Base-by-base conservation (phyloP, 768 basidiomycete genomes). In the Chlorophyllum brunneum region DNA sequence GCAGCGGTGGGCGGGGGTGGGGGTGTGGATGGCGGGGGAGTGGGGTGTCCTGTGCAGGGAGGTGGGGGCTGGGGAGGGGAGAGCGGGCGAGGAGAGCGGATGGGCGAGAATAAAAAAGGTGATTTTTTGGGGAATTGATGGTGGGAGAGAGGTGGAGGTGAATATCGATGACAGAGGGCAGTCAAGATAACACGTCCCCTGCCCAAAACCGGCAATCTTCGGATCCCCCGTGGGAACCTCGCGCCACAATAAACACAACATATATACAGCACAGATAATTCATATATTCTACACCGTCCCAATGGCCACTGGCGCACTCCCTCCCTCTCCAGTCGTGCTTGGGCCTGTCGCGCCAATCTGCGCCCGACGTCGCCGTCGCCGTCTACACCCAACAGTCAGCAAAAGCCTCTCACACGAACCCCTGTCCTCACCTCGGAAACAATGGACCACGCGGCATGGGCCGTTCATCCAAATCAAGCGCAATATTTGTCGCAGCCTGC, bases 391-490 rank as follows among this genome's bases (percentile, higher is more conserved):
- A 46, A 49, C 9, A 27, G 16, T 6, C 48, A 4, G 4, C 20
- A 26, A 22, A 11, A 51, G 20, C 24, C 44, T 59, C 60, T 45
- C 62, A 27, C n/a, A 41, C 37, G 9, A 29, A 43, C 45, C 10
- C 30, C 23, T 6, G 13, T 22, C 13, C 82, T 33, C 51, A 88
- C 86, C 88, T 80, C 38, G 91, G 90, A 67, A 92, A 88, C 65
- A 92, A 65, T 10, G 91, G 89, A 0, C 93, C 91, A 59, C 85
- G 85, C 6, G 94, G 95, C 95, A 98, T 97, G 24, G 81, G 78
- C 47, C 97, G 79, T 49, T 86, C 85, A 64, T 99, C 97, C 57
- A 99, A 70, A 65, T 99, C 97, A 38, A 97, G 72, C 1, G 95
- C 80, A 50, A 98, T 84, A 67, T 95, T 95, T 6, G 90, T 84